phyloP scores from a whole-genome alignment of 306 rosid genomes.

The Astragalus membranaceus region DNA sequence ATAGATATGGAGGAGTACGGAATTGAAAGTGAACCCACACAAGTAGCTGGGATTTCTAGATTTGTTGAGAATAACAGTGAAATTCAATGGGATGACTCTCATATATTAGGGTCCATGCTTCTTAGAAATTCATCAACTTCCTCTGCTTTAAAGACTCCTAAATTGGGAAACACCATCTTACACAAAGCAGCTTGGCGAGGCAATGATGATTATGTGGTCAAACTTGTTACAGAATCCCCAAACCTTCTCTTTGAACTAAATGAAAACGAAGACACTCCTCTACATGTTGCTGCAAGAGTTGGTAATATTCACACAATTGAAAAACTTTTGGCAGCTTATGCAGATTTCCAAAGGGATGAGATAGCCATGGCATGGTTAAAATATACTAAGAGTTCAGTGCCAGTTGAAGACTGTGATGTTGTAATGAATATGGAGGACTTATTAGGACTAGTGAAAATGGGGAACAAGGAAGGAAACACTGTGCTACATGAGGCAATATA shows the following conservation, averaged over 20 bases:
- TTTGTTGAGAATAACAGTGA: too few species aligned
- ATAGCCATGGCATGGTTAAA: background rate
- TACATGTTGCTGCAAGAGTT: constrained; percentile 19
- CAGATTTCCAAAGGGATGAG: background rate
- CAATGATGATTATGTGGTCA: background rate
- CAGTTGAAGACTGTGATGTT: background rate
- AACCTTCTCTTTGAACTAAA: background rate
- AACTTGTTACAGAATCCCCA: background rate
- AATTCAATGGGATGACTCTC: too few species aligned
- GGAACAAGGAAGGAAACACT: background rate
- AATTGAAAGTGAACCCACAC: too few species aligned
- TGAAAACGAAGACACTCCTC: background rate
- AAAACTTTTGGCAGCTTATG: background rate
- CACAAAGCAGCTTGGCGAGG: background rate
- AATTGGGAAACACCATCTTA: background rate
- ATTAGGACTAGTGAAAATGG: background rate
- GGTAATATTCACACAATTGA: background rate
- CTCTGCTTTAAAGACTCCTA: background rate
- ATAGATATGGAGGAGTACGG: too few species aligned
- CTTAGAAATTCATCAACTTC: background rate
- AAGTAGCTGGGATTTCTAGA: too few species aligned
- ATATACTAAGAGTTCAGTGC: background rate
- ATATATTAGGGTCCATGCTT: too few species aligned
- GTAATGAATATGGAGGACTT: background rate
- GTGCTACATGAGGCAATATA: constrained; percentile 10